phyloP scores from a whole-genome alignment of 1,284 basidiomycete genomes.

The Leccinum pallidistipes region DNA sequence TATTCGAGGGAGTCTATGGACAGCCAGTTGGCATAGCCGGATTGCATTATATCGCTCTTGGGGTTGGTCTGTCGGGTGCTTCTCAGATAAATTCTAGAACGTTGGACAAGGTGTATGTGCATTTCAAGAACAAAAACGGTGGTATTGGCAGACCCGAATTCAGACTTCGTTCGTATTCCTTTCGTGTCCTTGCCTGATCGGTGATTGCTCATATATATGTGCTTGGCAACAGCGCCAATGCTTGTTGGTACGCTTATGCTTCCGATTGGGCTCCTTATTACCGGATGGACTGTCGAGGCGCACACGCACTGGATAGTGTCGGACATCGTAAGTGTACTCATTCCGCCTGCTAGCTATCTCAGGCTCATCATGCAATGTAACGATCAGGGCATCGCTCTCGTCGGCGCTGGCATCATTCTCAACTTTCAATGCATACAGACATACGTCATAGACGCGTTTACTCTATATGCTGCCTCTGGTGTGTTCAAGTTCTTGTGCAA shows the following conservation, averaged over 20 bases:
- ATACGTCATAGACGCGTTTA: constrained; percentile 57
- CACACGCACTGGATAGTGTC: constrained; percentile 65
- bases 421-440: constrained; percentile 50
- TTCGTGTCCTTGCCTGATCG: no score
- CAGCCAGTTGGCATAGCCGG: constrained; percentile 57
- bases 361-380: background rate
- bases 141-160: constrained; percentile 51
- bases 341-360: background rate
- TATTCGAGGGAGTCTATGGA: constrained; percentile 55
- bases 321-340: constrained; percentile 50
- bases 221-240: constrained; percentile 49
- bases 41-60: constrained; percentile 56
- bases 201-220: constrained; percentile 1
- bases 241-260: constrained; percentile 55
- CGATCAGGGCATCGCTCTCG: constrained; percentile 51
- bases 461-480: constrained; percentile 54
- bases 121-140: constrained; percentile 42
- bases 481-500: constrained; percentile 8
- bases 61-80: constrained; percentile 41
- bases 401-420: constrained; percentile 46
- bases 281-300: constrained; percentile 64
- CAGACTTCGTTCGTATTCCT: constrained; percentile 33
- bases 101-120: constrained; percentile 49
- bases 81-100: constrained; percentile 51
- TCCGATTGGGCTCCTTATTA: constrained; percentile 59